Percentiles rank a stretch among this genome's conserved stretches.
phyloP scores from a whole-genome alignment of 2,329 filamentous ascomycete genomes.

The Alternaria viburni region DNA sequence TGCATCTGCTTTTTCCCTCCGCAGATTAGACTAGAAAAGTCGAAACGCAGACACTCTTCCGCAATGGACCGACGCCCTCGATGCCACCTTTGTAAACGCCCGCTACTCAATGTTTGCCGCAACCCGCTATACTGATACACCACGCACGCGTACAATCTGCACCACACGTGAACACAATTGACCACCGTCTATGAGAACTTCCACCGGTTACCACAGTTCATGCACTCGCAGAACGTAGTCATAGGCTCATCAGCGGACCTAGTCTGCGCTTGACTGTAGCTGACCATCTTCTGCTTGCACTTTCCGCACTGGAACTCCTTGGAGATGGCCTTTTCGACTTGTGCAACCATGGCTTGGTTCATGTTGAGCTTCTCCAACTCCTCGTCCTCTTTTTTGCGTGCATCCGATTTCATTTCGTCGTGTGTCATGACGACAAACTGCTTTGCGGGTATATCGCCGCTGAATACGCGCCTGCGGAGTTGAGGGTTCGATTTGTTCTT shows the following conservation, averaged over 20 bases:
- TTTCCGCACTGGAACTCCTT: slow-evolving; percentile 87
- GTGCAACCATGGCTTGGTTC: slow-evolving; percentile 94
- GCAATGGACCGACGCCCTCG: slow-evolving; percentile 7
- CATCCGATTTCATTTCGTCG: slow-evolving; percentile 88
- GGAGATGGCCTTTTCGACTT: slow-evolving; percentile 88
- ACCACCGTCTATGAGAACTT: slow-evolving; percentile 48
- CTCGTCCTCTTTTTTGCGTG: slow-evolving; percentile 77
- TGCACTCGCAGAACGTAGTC: slow-evolving; percentile 64
- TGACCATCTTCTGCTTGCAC: slow-evolving; percentile 92
- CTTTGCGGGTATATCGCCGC: slow-evolving; percentile 72
- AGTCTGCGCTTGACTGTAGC: slow-evolving; percentile 95
- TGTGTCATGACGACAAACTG: slow-evolving; percentile 85
- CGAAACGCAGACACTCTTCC: neutral
- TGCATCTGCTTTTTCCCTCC: neutral
- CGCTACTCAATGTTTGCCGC: slow-evolving; percentile 3
- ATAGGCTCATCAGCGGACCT: slow-evolving; percentile 90
- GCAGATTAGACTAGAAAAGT: neutral
- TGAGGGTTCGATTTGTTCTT: slow-evolving; percentile 88
- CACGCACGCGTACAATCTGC: neutral
- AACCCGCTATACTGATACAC: slow-evolving; percentile 4
- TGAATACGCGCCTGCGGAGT: slow-evolving; percentile 77
- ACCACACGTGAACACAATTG: neutral
- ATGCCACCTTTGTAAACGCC: slow-evolving; percentile 11
- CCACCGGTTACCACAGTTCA: slow-evolving; percentile 59
- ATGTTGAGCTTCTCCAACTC: slow-evolving; percentile 90